Conservation (phyloP, 2,329 filamentous ascomycete species). For the Pestalotiopsis sp. region DNA sequence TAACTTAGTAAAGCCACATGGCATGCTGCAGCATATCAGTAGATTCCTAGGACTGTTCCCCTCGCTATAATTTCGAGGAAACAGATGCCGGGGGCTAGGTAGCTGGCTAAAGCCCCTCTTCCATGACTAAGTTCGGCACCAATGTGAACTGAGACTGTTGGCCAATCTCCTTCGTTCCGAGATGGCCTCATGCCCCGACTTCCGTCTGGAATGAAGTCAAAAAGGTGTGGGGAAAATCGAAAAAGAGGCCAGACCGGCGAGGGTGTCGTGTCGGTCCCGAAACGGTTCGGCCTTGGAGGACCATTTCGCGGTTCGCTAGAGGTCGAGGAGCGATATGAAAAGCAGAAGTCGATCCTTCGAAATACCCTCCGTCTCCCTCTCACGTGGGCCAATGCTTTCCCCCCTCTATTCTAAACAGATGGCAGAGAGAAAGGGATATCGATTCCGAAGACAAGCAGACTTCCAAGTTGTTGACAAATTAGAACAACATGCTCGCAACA, state of each 20-base stretch:
- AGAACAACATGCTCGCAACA: slow-evolving; percentile 31
- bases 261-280: background rate
- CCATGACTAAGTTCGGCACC: background rate
- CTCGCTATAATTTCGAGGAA: background rate
- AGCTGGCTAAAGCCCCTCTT: background rate
- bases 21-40: background rate
- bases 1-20: background rate
- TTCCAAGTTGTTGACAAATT: background rate
- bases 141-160: background rate
- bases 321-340: background rate
- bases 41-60: background rate
- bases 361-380: background rate
- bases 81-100: background rate
- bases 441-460: background rate
- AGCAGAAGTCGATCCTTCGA: background rate
- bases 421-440: background rate
- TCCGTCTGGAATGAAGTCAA: background rate
- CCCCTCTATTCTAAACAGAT: background rate
- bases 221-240: background rate
- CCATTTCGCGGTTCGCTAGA: background rate
- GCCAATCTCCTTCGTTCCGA: background rate
- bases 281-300: background rate
- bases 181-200: background rate
- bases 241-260: background rate
- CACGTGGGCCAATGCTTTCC: background rate